These are phyloP conservation scores for Thalassia testudinum DNA, from an alignment of 116 monocot species.

Conservation along the genomic window DNA sequence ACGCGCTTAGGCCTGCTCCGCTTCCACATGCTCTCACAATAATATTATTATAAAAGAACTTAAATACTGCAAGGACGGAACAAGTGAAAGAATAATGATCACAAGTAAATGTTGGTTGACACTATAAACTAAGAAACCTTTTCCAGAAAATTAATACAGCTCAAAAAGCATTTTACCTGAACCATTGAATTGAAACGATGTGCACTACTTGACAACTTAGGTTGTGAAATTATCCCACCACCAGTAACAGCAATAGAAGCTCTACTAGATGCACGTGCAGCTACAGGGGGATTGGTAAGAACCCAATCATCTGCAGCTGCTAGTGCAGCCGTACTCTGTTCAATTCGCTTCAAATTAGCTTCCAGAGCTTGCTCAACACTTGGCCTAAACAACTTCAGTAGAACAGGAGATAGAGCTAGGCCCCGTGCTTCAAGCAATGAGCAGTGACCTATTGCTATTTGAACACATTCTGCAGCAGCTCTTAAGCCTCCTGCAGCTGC, in stretches of 20 bases:
- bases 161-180: too few species aligned
- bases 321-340: slow-evolving; percentile 85
- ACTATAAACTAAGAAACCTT: too few species aligned
- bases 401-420: slow-evolving; percentile 74
- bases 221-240: slow-evolving; percentile 20
- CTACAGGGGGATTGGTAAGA: slow-evolving; percentile 41
- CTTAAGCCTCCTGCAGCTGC: slow-evolving; percentile 93
- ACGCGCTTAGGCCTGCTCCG: too few species aligned
- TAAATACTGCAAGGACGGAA: too few species aligned
- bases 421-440: slow-evolving; percentile 81
- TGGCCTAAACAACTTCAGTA: slow-evolving; percentile 78
- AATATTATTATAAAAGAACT: too few species aligned
- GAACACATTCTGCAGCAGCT: slow-evolving; percentile 94
- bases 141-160: too few species aligned
- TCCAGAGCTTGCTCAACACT: slow-evolving; percentile 94
- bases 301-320: slow-evolving; percentile 98
- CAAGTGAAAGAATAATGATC: too few species aligned
- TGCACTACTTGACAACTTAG: slow-evolving; percentile 90
- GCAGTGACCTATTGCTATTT: slow-evolving; percentile 94
- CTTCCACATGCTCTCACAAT: too few species aligned
- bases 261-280: slow-evolving; percentile 27
- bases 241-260: slow-evolving; percentile 15
- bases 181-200: slow-evolving; percentile 94
- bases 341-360: slow-evolving; percentile 84
- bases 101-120: too few species aligned